Evolutionary conservation across 1,284 basidiomycete species (phyloP), one percentile per base, ranked within the genome.

Genomic region (Testicularia cyperi): DNA sequence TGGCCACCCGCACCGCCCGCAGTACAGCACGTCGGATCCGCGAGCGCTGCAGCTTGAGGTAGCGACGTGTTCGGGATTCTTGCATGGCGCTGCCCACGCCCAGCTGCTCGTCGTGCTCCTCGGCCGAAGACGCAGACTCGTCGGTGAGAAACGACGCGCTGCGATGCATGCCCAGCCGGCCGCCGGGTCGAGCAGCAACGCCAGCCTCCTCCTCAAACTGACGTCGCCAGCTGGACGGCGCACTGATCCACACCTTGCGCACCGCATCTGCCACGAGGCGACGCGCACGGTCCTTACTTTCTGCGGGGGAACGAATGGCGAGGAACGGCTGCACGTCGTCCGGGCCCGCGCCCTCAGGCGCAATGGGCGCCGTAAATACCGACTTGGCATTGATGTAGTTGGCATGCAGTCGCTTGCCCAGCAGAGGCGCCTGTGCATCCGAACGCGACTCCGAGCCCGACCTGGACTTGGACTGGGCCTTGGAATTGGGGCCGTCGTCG

Each of bases 191-290:
- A 19, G 49, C 39, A 21, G 38, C 44, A 5, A 54, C 41, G 2
- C 48, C 44, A 6, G 61, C 65, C 38, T 70, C 69, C 27, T 61
- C 55, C 23, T 70, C 70, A 40, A 70, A 68, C 31, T 70, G 65
- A n/a, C 55, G 49, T 30, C 70, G 45, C 73, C 73, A 75, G 13
- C 52, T 61, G 25, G 72, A 63, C n/a, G 73, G 73, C 6, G 73
- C 72, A 29, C 38, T 65, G 43, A 54, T 31, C 73, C 73, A 75
- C 0, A 72, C 58, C 41, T 68, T 64, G 38, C 70, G 61, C 25
- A 72, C 68, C 5, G 72, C 70, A 44, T 73, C 66, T 9, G 69
- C 70, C 10, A 75, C 62, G 20, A 74, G 49, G 18, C 65, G 44
- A 13, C 70, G 63, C 10, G 73, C 73, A 5, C 70, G 54, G 24